Evolutionary conservation across 2,329 filamentous ascomycete species (phyloP).

Genomic region (Epicoccum nigrum): DNA sequence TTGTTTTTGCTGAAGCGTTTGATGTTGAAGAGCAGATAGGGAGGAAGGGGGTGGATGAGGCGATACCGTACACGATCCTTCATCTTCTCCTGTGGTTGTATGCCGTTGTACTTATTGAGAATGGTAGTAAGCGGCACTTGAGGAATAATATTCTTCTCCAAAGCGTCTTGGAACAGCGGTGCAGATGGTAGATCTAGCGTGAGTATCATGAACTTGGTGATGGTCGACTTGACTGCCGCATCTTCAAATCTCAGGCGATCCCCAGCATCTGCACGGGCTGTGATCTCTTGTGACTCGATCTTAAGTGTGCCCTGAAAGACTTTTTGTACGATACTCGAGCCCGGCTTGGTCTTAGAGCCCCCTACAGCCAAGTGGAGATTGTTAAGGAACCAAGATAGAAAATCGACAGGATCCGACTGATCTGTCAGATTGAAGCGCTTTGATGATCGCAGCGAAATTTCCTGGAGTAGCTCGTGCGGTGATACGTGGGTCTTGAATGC

Average conservation of each 20-base stretch:
- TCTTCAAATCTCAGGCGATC: constrained; percentile 94
- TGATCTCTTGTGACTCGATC: constrained; percentile 92
- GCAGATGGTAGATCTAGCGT: constrained; percentile 91
- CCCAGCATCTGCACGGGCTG: constrained; percentile 83
- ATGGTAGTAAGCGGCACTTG: constrained; percentile 78
- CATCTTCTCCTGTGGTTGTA: constrained; percentile 84
- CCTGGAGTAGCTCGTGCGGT: constrained; percentile 94
- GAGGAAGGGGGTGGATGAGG: constrained; percentile 86
- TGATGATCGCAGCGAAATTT: constrained; percentile 85
- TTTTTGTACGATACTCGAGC: constrained; percentile 84
- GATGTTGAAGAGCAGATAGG: constrained; percentile 90
- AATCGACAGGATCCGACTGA: constrained; percentile 95
- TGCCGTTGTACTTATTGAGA: constrained; percentile 90
- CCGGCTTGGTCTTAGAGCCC: constrained; percentile 84
- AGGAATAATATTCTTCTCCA: constrained; percentile 95
- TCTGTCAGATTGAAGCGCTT: constrained; percentile 90
- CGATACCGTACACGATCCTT: constrained; percentile 89
- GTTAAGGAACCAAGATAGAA: constrained; percentile 97
- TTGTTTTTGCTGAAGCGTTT: constrained; percentile 98
- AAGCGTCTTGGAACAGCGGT: constrained; percentile 93
- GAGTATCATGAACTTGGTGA: constrained; percentile 84
- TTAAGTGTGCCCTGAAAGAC: constrained; percentile 93
- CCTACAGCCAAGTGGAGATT: constrained; percentile 90
- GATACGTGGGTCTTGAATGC: constrained; percentile 98
- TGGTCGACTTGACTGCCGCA: constrained; percentile 78